Base-by-base conservation (phyloP, 2,329 filamentous ascomycete genomes). In the Talaromyces piceae region DNA sequence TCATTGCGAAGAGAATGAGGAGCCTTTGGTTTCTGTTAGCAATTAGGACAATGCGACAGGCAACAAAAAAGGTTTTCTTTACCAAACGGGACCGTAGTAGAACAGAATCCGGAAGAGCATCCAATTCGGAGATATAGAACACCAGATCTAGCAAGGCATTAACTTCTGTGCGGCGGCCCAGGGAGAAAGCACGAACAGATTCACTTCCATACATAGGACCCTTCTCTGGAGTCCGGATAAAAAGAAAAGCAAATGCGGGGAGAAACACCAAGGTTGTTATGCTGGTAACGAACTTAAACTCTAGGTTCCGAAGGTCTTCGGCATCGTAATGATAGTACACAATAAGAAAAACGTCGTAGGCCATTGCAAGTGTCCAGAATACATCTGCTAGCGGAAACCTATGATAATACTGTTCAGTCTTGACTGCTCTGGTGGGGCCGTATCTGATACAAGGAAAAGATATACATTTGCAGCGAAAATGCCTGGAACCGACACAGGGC, bases 381-480 rank as follows among this genome's bases (percentile, higher is more conserved):
- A 69, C 67, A 51, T 70, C 67, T 3, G 67, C 66, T 11, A 69
- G 52, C 0, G 67, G 67, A 20, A 69, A 70, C 66, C 67, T 69
- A 47, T 41, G 22, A 8, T 22, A 4, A 22, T 11, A 25, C 8
- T 7, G 20, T 50, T 13, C 51, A 37, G 4, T 18, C 16, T 18
- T 25, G 2, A 16, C 25, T 23, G 9, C 18, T 13, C 13, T 2
- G 26, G 2, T 2, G n/a, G 23, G 18, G 11, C 26, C 18, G 5
- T 48, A 30, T 31, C 4, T 37, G 8, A 5, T 31, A 2, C 12
- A 11, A n/a, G 1, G 6, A 37, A 8, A 16, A 18, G 6, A 55
- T 59, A 25, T 55, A 69, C 67, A 70, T 70, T 46, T 70, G 67
- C 45, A 68, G 63, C 4, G 64, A 59, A 52, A 70, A 70, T 4